These are phyloP conservation scores for Penicillium palitans DNA, from an alignment of 2,329 filamentous ascomycete genomes.

Conservation along the genomic window DNA sequence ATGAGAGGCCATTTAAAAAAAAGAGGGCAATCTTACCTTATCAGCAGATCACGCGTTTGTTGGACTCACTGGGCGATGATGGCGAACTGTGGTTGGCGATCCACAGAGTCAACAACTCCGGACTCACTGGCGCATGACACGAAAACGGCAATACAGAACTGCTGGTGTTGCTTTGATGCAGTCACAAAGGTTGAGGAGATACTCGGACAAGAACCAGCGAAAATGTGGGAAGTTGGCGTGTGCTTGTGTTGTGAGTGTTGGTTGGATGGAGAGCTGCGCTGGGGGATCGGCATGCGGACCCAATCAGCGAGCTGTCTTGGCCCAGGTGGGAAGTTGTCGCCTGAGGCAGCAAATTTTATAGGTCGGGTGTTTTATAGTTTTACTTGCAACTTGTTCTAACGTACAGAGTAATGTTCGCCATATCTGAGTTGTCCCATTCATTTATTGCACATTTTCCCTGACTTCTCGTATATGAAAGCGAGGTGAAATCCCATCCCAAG, in stretches of 20 bases:
- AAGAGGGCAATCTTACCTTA: slow-evolving; percentile 8
- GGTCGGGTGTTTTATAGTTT: neutral
- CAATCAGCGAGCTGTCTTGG: slow-evolving; percentile 3
- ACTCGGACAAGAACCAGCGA: slow-evolving; percentile 1
- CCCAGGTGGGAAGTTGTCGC: neutral
- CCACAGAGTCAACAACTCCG: slow-evolving; percentile 7
- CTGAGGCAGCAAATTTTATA: slow-evolving; percentile 2
- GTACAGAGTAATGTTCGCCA: neutral
- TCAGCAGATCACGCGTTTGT: slow-evolving; percentile 4
- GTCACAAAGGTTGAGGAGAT: neutral
- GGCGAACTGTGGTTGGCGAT: slow-evolving; percentile 15
- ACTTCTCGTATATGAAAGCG: neutral
- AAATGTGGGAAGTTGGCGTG: slow-evolving; percentile 1
- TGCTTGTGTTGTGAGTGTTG: slow-evolving; percentile 9
- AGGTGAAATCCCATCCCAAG: neutral
- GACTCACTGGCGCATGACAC: slow-evolving; percentile 5
- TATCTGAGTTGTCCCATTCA: neutral
- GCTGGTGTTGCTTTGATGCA: neutral
- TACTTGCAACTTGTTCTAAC: neutral
- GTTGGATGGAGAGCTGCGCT: slow-evolving; percentile 12
- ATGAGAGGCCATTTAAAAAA: neutral
- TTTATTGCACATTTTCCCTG: neutral
- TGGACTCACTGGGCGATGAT: slow-evolving; percentile 9
- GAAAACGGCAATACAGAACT: neutral
- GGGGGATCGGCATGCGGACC: slow-evolving; percentile 2